A percentile compares a stretch with the other conserved stretches of the same genome.
Conservation (phyloP, 2,329 filamentous ascomycete species). For the Calcarisporium arbuscula region DNA sequence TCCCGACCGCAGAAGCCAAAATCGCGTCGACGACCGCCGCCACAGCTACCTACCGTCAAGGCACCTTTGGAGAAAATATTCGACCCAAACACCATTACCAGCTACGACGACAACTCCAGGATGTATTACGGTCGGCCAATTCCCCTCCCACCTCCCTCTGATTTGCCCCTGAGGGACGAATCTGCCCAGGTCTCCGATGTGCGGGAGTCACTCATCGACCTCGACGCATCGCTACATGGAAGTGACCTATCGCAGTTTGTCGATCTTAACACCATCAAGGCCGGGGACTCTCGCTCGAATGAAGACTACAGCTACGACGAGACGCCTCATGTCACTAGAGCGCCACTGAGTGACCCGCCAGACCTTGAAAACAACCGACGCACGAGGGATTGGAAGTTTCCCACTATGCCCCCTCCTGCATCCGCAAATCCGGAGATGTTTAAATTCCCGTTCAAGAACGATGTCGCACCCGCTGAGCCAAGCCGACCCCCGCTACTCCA, state of each 20-base stretch:
- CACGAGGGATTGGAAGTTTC: conserved; percentile 54
- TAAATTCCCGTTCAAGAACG: conserved; percentile 31
- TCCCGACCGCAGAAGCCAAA: conserved; percentile 48
- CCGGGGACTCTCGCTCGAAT: conserved; percentile 38
- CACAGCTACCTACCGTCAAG: conserved; percentile 50
- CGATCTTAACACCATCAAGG: conserved; percentile 55
- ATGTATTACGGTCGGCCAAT: conserved; percentile 49
- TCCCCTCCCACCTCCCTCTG: conserved; percentile 38
- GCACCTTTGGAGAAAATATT: conserved; percentile 59
- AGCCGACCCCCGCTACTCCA: conserved; percentile 41
- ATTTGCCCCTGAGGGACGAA: conserved; percentile 54
- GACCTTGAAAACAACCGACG: conserved; percentile 46
- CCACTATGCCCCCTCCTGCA: conserved; percentile 42
- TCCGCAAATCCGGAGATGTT: conserved; percentile 49
- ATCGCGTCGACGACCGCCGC: conserved; percentile 49
- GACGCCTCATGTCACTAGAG: conserved; percentile 32
- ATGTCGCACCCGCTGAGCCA: conserved; percentile 17
- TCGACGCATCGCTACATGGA: conserved; percentile 53
- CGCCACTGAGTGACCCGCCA: conserved; percentile 52
- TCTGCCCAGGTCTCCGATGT: conserved; percentile 42
- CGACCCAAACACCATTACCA: conserved; percentile 58
- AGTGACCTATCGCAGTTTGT: conserved; percentile 51
- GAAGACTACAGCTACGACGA: conserved; percentile 45
- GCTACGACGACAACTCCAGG: conserved; percentile 57
- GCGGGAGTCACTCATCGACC: conserved; percentile 59